Evolutionary conservation across 352 stramenopile species (phyloP), one percentile per base, ranked within the genome.

Genomic region (Phytopythium oedochilum): DNA sequence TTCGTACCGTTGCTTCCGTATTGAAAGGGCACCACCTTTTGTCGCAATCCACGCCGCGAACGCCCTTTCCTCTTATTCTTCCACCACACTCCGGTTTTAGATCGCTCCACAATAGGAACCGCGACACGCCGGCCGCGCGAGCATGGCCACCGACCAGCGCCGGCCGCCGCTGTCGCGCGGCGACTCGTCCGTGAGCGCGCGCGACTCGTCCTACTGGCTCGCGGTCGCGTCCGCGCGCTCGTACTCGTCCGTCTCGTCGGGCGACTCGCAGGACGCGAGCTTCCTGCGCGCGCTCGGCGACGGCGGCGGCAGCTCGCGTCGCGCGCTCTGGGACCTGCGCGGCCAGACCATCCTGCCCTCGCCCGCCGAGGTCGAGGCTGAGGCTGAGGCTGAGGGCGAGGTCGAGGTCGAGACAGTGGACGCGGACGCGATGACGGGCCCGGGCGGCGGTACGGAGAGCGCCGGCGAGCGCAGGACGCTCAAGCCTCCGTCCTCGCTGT

Each of bases 171-270:
- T 73, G 23, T 51, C 36, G 31, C 64, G 53, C 46, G 48, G 61
- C 3, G 70, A 79, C 56, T 80, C 70, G 20, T 68, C 60, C 46
- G 68, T 82, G 48, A 89, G 78, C 59, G 78, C 75, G 35, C 78
- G 78, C 53, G 78, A 89, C 64, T 73, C 78, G 58, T 72, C 63
- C 28, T 89, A 84, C 57, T 89, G 78, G 78, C 59, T 89, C 38
- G 52, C 73, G 18, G 57, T 86, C 20, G 78, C 75, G 10, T 74
- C 69, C 0, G 48, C 67, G 3, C 73, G 66, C 18, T 73, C 64
- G 4, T 65, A 34, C 54, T 64, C 54, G 35, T 64, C 66, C 0
- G 39, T 29, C 15, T 42, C 47, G 18, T 32, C 29, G 18, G 38
- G 58, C 29, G 64, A 59, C 2, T 75, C 67, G 31, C 45, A 54